Evolutionary conservation across 306 rosid genomes (phyloP).

Genomic region (Pyrus pyrifolia): DNA sequence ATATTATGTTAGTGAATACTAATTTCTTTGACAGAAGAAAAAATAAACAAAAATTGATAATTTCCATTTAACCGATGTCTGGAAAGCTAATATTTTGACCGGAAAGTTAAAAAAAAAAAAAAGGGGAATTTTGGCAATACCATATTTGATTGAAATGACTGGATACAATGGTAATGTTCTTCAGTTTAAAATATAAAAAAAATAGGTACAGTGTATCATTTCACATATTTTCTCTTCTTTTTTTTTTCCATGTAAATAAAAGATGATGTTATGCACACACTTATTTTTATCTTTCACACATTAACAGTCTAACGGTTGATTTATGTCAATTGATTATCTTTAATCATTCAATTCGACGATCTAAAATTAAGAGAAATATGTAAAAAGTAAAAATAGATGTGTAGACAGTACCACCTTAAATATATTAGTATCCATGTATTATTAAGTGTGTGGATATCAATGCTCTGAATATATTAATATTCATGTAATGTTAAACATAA

Average conservation of each 20-base stretch:
- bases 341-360: too few relatives aligned
- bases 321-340: too few relatives aligned
- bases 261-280: rapidly evolving
- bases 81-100: neutral
- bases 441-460: too few relatives aligned
- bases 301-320: too few relatives aligned
- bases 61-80: neutral
- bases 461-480: neutral
- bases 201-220: neutral
- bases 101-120: neutral
- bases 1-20: neutral
- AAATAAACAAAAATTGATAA: neutral
- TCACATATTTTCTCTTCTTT: neutral
- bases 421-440: neutral
- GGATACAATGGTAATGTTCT: neutral
- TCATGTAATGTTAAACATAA: neutral
- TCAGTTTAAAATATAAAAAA: neutral
- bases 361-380: too few relatives aligned
- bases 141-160: neutral
- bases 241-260: neutral
- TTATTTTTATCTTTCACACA: too few relatives aligned
- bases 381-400: too few relatives aligned
- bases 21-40: neutral
- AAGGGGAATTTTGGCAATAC: neutral
- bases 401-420: too few relatives aligned